A percentile compares a stretch with the other conserved stretches of the same genome.
Evolutionary conservation across 1,139 yeast species (phyloP).

Genomic region (Taphrina flavorubra): DNA sequence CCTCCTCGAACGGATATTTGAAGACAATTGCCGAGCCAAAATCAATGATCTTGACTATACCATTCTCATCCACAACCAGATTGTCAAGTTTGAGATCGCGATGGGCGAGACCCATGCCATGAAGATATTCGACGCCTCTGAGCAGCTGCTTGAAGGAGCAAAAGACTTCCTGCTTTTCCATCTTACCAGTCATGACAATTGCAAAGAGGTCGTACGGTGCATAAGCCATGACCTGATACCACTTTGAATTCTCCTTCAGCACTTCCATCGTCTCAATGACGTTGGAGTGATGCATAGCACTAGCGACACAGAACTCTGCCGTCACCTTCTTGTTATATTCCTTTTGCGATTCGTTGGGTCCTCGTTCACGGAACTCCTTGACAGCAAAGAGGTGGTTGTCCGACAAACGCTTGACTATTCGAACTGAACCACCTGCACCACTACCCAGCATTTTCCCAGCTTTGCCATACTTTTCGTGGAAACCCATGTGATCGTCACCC

Average conservation of each 20-base stretch:
- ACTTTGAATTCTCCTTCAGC: slow-evolving; percentile 80
- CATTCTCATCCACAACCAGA: slow-evolving; percentile 84
- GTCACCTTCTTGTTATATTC: slow-evolving; percentile 96
- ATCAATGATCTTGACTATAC: slow-evolving; percentile 88
- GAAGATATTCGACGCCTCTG: slow-evolving; percentile 83
- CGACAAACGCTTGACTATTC: slow-evolving; percentile 77
- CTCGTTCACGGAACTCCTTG: slow-evolving; percentile 88
- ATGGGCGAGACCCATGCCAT: slow-evolving; percentile 87
- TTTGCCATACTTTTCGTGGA: slow-evolving; percentile 84
- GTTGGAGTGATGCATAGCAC: slow-evolving; percentile 91
- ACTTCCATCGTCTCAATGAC: slow-evolving; percentile 93
- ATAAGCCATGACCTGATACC: slow-evolving; percentile 96
- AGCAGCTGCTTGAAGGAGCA: slow-evolving; percentile 88
- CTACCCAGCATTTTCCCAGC: slow-evolving; percentile 90
- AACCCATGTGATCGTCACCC: slow-evolving; percentile 51
- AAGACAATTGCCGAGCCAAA: slow-evolving; percentile 96
- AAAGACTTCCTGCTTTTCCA: slow-evolving; percentile 82
- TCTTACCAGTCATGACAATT: slow-evolving; percentile 94
- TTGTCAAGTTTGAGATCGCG: slow-evolving; percentile 94
- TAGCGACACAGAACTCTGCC: slow-evolving; percentile 96
- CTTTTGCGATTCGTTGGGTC: slow-evolving; percentile 79
- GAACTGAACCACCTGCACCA: slow-evolving; percentile 98
- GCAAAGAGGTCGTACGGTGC: slow-evolving; percentile 92
- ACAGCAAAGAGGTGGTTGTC: slow-evolving; percentile 92
- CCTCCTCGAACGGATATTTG: slow-evolving; percentile 84